These are phyloP conservation scores for Theobroma cacao DNA, from an alignment of 345 rosid species.

Conservation along the genomic window DNA sequence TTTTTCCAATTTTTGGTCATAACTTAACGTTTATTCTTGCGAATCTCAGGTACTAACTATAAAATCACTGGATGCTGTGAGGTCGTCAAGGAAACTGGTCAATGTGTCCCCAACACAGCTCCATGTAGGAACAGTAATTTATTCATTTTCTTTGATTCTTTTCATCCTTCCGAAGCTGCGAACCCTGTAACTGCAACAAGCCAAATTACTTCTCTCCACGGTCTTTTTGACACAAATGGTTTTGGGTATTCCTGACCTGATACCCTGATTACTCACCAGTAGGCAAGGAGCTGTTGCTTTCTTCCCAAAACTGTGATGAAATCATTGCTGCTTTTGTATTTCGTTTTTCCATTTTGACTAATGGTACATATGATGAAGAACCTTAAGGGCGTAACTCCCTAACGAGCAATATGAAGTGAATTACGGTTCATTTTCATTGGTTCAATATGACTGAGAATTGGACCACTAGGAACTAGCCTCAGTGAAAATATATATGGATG, in stretches of 20 bases:
- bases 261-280: conserved; percentile 11
- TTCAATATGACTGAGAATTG: no score
- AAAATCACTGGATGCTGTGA: conserved; percentile 25
- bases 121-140: conserved; percentile 28
- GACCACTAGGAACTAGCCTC: no score
- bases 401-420: no score
- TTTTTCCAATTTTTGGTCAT: not conserved
- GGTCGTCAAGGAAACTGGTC: conserved; percentile 24
- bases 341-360: not conserved
- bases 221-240: conserved; percentile 8
- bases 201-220: not conserved
- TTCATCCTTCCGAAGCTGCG: conserved; percentile 41
- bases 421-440: no score
- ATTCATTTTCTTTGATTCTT: conserved; percentile 40
- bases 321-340: not conserved
- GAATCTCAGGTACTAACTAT: conserved; percentile 8
- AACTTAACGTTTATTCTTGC: not conserved
- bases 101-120: conserved; percentile 25
- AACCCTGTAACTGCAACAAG: conserved; percentile 16
- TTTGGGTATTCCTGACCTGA: conserved; percentile 25
- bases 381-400: no score
- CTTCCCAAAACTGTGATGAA: not conserved
- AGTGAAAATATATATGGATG: no score
- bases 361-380: not conserved
- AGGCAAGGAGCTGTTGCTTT: not conserved